Evolutionary conservation across 257 asterid species (phyloP).

Genomic region (Fraxinus excelsior): DNA sequence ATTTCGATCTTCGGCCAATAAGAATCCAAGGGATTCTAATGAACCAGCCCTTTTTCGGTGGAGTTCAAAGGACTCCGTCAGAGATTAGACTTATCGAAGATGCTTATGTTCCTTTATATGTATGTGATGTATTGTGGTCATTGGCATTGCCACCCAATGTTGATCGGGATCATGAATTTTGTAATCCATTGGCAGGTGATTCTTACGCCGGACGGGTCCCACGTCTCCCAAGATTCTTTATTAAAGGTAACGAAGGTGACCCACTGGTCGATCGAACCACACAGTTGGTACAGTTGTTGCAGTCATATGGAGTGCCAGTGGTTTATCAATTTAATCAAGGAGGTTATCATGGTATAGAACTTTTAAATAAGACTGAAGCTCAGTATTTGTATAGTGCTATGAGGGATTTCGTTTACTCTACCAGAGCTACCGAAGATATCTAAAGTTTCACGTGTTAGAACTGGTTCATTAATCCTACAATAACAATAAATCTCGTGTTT

Average conservation of each 20-base stretch:
- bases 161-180: constrained; percentile 24
- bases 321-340: constrained; percentile 9
- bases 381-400: constrained; percentile 13
- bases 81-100: constrained; percentile 22
- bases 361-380: constrained; percentile 4
- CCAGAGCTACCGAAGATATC: background rate
- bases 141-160: constrained; percentile 23
- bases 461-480: too few relatives aligned
- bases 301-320: background rate
- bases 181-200: constrained; percentile 16
- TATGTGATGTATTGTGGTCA: constrained; percentile 25
- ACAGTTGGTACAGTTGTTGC: constrained; percentile 2
- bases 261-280: constrained; percentile 5
- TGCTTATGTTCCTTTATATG: constrained; percentile 10
- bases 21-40: constrained; percentile 23
- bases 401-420: background rate
- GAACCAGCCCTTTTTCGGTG: constrained; percentile 33
- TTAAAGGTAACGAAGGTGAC: constrained; percentile 7
- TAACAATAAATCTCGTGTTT: too few relatives aligned
- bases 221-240: background rate
- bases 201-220: constrained; percentile 16
- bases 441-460: too few relatives aligned
- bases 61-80: constrained; percentile 17
- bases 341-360: constrained; percentile 17
- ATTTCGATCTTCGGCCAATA: constrained; percentile 17